Base-by-base conservation (phyloP, 257 asterid species). In the Plantago ovata region DNA sequence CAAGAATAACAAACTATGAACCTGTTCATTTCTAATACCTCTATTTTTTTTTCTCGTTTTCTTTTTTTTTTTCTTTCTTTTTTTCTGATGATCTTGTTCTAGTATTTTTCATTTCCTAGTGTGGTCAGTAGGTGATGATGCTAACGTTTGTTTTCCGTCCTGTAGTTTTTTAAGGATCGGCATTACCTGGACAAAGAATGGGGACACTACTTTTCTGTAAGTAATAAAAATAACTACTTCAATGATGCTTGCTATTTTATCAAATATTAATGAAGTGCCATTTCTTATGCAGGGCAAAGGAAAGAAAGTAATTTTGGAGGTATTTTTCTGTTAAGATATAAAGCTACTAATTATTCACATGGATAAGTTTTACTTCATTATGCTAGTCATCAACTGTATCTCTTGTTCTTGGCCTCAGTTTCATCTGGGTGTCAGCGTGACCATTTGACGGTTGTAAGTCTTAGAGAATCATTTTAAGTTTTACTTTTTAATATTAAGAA, bases 151-250 rank as follows among this genome's bases (percentile, higher is more conserved):
- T 22, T 40, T 62, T 24, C 14, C 62, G 55, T 49, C 53, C 53
- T 56, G 32, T 80, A 88, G 98, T 92, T 92, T 73, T 92, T 92
- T 75, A 92, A 89, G 82, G 97, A 92, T 70, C 89, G 98, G 14
- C 95, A 88, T 71, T 92, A 92, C 81, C 75, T 92, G 81, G 94
- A 81, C 75, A 92, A 92, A 79, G 98, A 92, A 82, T 88, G 95
- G 97, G 95, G 98, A 18, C 85, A 64, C 74, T 86, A 88, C 79
- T 79, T 92, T 68, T 77, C 91, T 62, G 98, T 92, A 72, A 84
- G 95, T 83, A 44, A 41, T 47, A 38, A 57, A 49, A 48, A 58
- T 63, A n/a, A n/a, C n/a, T 15, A 19, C 7, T 1, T 12, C 43
- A 22, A 38, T 64, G 18, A 51, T 48, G 28, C 18, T 53, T 54